Evolutionary conservation across 1,284 basidiomycete species (phyloP).

Genomic region (Marasmius sp.): DNA sequence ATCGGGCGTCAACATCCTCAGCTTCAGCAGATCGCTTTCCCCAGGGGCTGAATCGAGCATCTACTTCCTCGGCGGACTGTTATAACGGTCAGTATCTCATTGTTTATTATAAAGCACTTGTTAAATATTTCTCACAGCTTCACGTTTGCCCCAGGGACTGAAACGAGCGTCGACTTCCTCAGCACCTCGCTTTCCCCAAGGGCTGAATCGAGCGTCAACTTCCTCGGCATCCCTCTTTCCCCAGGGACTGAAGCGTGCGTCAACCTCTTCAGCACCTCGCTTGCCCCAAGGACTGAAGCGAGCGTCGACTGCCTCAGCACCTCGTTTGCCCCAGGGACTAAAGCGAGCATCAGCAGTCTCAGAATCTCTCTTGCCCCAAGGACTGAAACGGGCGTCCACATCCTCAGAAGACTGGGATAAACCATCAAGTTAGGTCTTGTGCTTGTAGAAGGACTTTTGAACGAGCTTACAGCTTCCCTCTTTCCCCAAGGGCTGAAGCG

Average conservation of each 20-base stretch:
- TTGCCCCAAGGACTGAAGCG: not conserved
- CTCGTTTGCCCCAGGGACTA: not conserved
- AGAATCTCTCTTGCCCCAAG: not conserved
- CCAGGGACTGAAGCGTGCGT: not conserved
- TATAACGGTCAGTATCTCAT: not conserved
- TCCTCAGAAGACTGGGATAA: not conserved
- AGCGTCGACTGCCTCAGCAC: not conserved
- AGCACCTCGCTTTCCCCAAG: not conserved
- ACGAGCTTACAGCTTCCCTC: not conserved
- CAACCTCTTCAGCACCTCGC: not conserved
- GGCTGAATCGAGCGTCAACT: not conserved
- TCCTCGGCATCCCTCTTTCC: not conserved
- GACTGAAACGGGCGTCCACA: not conserved
- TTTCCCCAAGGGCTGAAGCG: not conserved
- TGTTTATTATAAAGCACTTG: not conserved
- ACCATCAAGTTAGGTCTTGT: no score
- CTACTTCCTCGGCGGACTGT: not conserved
- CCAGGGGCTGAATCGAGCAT: not conserved
- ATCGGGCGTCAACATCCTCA: not conserved
- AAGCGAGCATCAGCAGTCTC: not conserved
- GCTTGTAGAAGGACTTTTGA: no score
- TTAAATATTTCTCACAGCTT: not conserved
- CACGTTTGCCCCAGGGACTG: not conserved
- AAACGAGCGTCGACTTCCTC: not conserved
- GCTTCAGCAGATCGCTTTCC: not conserved